Conservation (phyloP, 1,284 basidiomycete genomes). For the Puccinia horiana region DNA sequence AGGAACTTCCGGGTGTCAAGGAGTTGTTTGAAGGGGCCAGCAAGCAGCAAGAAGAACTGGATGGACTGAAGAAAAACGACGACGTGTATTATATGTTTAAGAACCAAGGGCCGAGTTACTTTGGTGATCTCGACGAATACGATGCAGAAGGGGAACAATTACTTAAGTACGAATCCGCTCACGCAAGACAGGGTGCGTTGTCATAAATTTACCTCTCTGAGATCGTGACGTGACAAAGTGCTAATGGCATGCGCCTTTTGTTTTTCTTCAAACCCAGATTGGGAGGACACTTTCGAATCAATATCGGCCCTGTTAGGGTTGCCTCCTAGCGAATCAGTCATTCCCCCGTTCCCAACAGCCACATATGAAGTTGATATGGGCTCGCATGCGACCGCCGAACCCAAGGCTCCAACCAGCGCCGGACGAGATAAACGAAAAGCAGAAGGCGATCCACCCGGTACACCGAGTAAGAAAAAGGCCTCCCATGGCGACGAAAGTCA, state of each 20-base stretch:
- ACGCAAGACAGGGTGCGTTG: constrained; percentile 65
- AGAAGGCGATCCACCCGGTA: constrained; percentile 21
- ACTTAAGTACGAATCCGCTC: constrained; percentile 70
- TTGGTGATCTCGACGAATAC: constrained; percentile 84
- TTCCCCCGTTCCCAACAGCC: constrained; percentile 30
- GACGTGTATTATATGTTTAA: constrained; percentile 64
- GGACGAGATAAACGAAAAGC: constrained; percentile 32
- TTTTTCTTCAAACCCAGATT: constrained; percentile 63
- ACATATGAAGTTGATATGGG: neutral
- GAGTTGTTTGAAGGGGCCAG: constrained; percentile 78
- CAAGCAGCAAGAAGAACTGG: constrained; percentile 80
- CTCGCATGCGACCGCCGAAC: neutral
- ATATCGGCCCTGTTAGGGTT: constrained; percentile 14
- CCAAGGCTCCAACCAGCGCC: neutral
- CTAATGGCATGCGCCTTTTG: neutral
- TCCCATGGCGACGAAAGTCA: constrained; percentile 49
- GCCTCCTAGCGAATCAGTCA: constrained; percentile 22
- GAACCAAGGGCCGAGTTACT: constrained; percentile 83
- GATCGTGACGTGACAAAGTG: neutral
- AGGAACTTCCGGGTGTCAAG: constrained; percentile 90
- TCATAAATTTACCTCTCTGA: constrained; percentile 21
- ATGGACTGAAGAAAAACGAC: constrained; percentile 79
- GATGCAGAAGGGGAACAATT: constrained; percentile 65
- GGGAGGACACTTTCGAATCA: constrained; percentile 62
- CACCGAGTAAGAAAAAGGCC: constrained; percentile 50